These are phyloP conservation scores for Aspergillus terreus DNA, from an alignment of 2,329 filamentous ascomycete species.

Conservation along the genomic window DNA sequence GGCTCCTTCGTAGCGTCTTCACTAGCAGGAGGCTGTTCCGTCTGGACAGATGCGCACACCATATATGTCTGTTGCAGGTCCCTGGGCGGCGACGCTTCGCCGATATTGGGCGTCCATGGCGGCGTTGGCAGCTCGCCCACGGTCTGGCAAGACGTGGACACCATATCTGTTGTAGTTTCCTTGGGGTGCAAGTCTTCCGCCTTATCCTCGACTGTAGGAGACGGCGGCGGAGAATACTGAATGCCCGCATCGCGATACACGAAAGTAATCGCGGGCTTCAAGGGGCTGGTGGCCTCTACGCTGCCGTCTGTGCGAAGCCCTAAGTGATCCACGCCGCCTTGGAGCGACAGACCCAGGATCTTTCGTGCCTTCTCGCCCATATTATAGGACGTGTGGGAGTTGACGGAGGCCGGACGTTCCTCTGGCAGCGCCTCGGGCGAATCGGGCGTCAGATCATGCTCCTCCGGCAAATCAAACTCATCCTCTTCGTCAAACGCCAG, in stretches of 20 bases:
- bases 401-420: slow-evolving; percentile 39
- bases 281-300: slow-evolving; percentile 38
- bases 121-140: slow-evolving; percentile 34
- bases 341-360: slow-evolving; percentile 43
- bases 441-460: slow-evolving; percentile 61
- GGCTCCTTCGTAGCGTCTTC: slow-evolving; percentile 12
- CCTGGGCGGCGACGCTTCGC: slow-evolving; percentile 16
- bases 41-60: slow-evolving; percentile 33
- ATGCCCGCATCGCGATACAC: slow-evolving; percentile 72
- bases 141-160: slow-evolving; percentile 43
- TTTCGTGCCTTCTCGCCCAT: slow-evolving; percentile 41
- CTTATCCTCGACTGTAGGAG: slow-evolving; percentile 46
- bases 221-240: slow-evolving; percentile 80
- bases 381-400: slow-evolving; percentile 34
- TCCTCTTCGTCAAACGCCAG: slow-evolving; percentile 82
- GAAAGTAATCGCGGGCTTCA: slow-evolving; percentile 46
- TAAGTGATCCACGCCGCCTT: slow-evolving; percentile 23
- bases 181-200: slow-evolving; percentile 10
- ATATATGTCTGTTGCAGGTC: slow-evolving; percentile 14
- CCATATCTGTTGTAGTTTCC: slow-evolving; percentile 34
- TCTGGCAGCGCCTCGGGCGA: slow-evolving; percentile 43
- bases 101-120: slow-evolving; percentile 31
- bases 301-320: slow-evolving; percentile 18
- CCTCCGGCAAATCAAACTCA: slow-evolving; percentile 57
- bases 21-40: slow-evolving; percentile 20